These are phyloP conservation scores for Saccharomycopsis fodiens DNA, from an alignment of 805 yeast genomes.

Conservation along the genomic window DNA sequence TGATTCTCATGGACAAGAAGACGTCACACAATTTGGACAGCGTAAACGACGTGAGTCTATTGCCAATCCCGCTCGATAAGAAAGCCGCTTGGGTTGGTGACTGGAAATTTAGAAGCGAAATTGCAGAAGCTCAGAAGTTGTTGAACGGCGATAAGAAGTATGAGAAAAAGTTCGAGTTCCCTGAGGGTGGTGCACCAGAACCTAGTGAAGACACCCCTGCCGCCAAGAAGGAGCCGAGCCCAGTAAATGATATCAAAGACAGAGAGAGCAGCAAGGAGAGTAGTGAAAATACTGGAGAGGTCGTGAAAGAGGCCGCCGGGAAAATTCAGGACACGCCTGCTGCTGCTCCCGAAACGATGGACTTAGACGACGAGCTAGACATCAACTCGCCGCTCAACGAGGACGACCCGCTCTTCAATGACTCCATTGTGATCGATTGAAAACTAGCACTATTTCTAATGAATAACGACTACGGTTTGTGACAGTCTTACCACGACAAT, in stretches of 20 bases:
- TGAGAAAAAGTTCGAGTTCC: constrained; percentile 4
- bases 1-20: constrained; percentile 54
- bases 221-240: neutral
- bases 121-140: constrained; percentile 29
- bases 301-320: neutral
- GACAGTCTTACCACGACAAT: too few relatives aligned
- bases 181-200: neutral
- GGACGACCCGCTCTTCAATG: constrained; percentile 2
- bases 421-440: constrained; percentile 1
- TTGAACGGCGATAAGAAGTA: constrained; percentile 16
- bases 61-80: constrained; percentile 63
- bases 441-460: neutral
- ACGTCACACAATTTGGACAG: constrained; percentile 41
- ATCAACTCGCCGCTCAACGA: neutral
- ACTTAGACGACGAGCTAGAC: neutral
- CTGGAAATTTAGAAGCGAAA: constrained; percentile 44
- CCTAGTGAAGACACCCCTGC: neutral
- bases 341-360: neutral
- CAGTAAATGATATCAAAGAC: neutral
- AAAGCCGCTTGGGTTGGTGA: constrained; percentile 64
- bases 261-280: neutral
- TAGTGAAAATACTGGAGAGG: neutral
- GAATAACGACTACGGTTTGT: neutral
- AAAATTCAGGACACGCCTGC: neutral
- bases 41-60: constrained; percentile 41